phyloP scores from a whole-genome alignment of 2,329 filamentous ascomycete genomes.

The Venturiaceae sp. region DNA sequence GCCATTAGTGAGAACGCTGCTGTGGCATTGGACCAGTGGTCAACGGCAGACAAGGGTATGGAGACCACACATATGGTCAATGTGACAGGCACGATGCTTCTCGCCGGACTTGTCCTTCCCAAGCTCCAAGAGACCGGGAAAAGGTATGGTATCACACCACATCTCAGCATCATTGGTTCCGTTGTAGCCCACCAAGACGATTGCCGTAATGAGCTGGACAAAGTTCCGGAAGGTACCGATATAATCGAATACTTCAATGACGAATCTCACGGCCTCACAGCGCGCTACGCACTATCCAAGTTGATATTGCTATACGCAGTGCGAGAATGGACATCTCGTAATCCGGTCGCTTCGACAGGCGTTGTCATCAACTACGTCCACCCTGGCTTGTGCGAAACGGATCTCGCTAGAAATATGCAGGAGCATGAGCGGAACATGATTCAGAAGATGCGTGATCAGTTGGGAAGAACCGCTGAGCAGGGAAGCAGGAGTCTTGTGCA shows the following conservation, averaged over 20 bases:
- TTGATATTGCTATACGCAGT: background rate
- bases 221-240: background rate
- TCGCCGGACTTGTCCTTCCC: slow-evolving; percentile 19
- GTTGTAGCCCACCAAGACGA: background rate
- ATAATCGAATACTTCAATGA: background rate
- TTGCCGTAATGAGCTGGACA: background rate
- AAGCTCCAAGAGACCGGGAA: slow-evolving; percentile 13
- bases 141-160: background rate
- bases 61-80: slow-evolving; percentile 28
- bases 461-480: slow-evolving; percentile 6
- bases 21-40: slow-evolving; percentile 17
- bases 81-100: slow-evolving; percentile 27
- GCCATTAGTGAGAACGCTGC: slow-evolving; percentile 29
- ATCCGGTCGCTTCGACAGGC: background rate
- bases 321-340: background rate
- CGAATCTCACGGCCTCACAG: background rate
- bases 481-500: slow-evolving; percentile 7
- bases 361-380: slow-evolving; percentile 4
- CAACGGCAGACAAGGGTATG: slow-evolving; percentile 15
- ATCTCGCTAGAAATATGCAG: background rate
- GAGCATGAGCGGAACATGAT: background rate
- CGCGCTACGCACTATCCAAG: slow-evolving; percentile 2
- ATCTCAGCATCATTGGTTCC: background rate
- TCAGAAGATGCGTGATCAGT: background rate
- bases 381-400: background rate